Base-by-base conservation (phyloP, 148 eudicot genomes). In the Vaccinium darrowii region DNA sequence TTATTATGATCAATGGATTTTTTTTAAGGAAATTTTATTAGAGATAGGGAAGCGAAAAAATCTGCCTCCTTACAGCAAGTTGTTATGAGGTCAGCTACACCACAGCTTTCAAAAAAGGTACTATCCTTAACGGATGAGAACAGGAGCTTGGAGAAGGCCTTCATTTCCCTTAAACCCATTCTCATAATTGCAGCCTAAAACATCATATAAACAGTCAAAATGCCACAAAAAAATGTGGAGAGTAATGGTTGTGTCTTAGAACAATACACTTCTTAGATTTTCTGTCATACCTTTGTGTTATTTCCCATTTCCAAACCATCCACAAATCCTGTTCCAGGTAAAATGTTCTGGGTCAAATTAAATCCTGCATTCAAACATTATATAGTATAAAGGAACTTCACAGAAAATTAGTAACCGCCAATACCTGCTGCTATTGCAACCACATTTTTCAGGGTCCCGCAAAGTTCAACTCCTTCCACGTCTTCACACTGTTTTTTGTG, bases 371-470 rank as follows among this genome's bases (percentile, higher is more conserved):
- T 72, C 54, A 63, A 47, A 65, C 15, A 52, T 19, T 79, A 36
- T 13, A n/a, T 18, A 27, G 11, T 30, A 43, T 43, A 52, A 69
- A 73, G 11, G 36, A 53, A 60, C 43, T 25, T 67, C 3, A 54
- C 3, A 54, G 30, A 53, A 54, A 33, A 19, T n/a, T 13, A 23
- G 18, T 53, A 53, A 73, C 62, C 14, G 8, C 54, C 33, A 86
- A 83, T 84, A 94, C 99, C 99, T 95, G 99, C 98, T 82, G 94
- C 99, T 84, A 97, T 81, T 47, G 99, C 99, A 84, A 97, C 99
- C 25, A 97, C 91, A 87, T 97, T 95, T 88, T 97, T 97, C 86
- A 97, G 86, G n/a, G 99, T 97, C 67, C 99, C 99, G 27, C 99
- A 97, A 78, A 97, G 86, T 87, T 97, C 99, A 80, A 97, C 99